Conservation (phyloP, 2,329 filamentous ascomycete genomes). For the Scleromitrula shiraiana region DNA sequence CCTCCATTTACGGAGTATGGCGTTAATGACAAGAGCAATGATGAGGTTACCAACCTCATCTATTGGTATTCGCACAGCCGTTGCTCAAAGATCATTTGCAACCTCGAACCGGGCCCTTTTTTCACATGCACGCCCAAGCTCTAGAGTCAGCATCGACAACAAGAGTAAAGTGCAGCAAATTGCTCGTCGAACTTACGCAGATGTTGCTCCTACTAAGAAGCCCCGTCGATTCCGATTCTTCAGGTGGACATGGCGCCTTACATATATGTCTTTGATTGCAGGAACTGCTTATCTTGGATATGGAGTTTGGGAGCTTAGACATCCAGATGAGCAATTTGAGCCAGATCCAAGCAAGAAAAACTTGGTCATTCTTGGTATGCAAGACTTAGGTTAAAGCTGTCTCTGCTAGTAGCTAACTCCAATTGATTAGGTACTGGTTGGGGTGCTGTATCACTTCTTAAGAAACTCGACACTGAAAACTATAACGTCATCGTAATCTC, state of each 20-base stretch:
- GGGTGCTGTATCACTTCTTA: constrained; percentile 91
- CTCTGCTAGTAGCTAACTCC: constrained; percentile 5
- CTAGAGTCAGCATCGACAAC: constrained; percentile 16
- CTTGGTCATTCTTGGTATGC: constrained; percentile 81
- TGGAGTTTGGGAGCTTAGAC: constrained; percentile 71
- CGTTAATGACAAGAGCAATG: constrained; percentile 26
- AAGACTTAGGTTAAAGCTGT: background rate
- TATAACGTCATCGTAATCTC: constrained; percentile 99
- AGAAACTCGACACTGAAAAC: constrained; percentile 98
- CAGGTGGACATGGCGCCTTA: constrained; percentile 75
- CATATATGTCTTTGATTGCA: constrained; percentile 66
- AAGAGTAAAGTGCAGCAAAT: constrained; percentile 29
- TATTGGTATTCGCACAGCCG: constrained; percentile 24
- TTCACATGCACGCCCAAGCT: constrained; percentile 23
- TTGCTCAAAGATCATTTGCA: constrained; percentile 24
- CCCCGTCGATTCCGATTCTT: constrained; percentile 58
- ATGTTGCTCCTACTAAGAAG: constrained; percentile 37
- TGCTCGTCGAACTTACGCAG: constrained; percentile 38
- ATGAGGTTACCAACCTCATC: constrained; percentile 26
- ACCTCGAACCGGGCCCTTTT: constrained; percentile 21
- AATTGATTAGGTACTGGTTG: constrained; percentile 72
- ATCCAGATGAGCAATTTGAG: constrained; percentile 70
- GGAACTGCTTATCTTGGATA: constrained; percentile 67
- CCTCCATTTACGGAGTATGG: constrained; percentile 22
- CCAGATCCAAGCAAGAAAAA: constrained; percentile 93